Evolutionary conservation across 257 asterid species (phyloP).

Genomic region (Nicotiana undulata): DNA sequence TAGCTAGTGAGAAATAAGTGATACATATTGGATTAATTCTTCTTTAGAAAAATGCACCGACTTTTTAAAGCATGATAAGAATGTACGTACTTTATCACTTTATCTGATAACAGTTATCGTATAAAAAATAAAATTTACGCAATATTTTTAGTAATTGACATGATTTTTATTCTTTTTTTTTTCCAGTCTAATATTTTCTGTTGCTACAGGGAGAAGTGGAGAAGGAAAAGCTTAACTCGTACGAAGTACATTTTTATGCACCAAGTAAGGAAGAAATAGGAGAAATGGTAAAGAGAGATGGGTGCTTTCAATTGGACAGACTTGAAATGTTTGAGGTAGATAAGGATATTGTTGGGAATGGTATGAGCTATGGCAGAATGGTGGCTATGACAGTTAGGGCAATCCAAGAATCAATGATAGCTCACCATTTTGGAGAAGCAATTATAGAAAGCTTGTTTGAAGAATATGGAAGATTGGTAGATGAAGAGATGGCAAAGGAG

Average conservation of each 20-base stretch:
- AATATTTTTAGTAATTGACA: background rate
- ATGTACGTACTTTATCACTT: background rate
- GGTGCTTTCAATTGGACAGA: slow-evolving; percentile 42
- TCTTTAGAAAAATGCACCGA: background rate
- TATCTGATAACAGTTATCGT: background rate
- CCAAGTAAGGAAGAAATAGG: slow-evolving; percentile 68
- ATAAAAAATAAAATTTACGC: too few relatives aligned
- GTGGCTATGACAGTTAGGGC: slow-evolving; percentile 77
- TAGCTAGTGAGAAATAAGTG: background rate
- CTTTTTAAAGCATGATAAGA: background rate
- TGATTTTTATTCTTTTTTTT: background rate
- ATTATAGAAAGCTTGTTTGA: slow-evolving; percentile 51
- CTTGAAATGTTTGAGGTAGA: slow-evolving; percentile 49
- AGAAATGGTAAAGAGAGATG: slow-evolving; percentile 46
- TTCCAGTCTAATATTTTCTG: background rate
- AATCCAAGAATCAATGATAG: slow-evolving; percentile 71
- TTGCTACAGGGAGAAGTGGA: slow-evolving; percentile 48
- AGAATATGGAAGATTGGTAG: slow-evolving; percentile 50
- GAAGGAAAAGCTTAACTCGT: slow-evolving; percentile 44
- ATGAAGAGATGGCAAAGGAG: slow-evolving; percentile 42
- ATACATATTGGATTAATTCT: background rate
- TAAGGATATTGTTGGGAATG: slow-evolving; percentile 15
- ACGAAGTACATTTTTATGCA: slow-evolving; percentile 77
- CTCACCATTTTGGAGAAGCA: slow-evolving; percentile 55
- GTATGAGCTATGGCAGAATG: slow-evolving; percentile 47